Evolutionary conservation across 169 alveolate species (phyloP).

Genomic region (Cryptosporidium sp.): DNA sequence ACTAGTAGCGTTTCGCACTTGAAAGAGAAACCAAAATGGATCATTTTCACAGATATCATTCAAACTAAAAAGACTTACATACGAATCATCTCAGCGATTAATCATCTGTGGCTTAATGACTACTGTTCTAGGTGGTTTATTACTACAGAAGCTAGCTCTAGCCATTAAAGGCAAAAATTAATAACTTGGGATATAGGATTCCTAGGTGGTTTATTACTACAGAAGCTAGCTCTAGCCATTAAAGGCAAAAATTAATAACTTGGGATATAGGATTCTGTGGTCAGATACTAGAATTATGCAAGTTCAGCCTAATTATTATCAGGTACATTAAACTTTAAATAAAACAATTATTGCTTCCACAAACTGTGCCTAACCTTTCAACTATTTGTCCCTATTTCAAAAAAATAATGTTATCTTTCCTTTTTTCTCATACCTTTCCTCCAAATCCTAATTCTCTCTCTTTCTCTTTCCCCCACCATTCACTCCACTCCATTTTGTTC

Average conservation of each 20-base stretch:
- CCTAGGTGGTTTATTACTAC: conserved; percentile 49
- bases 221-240: background rate
- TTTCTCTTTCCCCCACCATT: too few relatives aligned
- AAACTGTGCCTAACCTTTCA: too few relatives aligned
- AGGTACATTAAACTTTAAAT: too few relatives aligned
- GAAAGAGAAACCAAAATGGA: conserved; percentile 83
- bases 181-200: background rate
- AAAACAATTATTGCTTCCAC: too few relatives aligned
- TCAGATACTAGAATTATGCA: too few relatives aligned
- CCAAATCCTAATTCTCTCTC: too few relatives aligned
- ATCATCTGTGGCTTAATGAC: conserved; percentile 76
- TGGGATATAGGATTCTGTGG: background rate
- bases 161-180: background rate
- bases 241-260: background rate
- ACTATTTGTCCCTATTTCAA: too few relatives aligned
- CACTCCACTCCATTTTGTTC: too few relatives aligned
- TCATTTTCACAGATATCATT: conserved; percentile 89
- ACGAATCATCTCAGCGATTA: conserved; percentile 83
- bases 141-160: background rate
- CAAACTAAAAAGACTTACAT: conserved; percentile 89
- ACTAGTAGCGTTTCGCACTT: conserved; percentile 79
- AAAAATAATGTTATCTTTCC: too few relatives aligned
- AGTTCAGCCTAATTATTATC: too few relatives aligned
- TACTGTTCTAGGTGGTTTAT: conserved; percentile 68
- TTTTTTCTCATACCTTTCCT: too few relatives aligned